Percentiles rank a stretch among this genome's conserved stretches.
Conservation (phyloP, 352 stramenopile genomes). For the Globisporangium recalcitrans region DNA sequence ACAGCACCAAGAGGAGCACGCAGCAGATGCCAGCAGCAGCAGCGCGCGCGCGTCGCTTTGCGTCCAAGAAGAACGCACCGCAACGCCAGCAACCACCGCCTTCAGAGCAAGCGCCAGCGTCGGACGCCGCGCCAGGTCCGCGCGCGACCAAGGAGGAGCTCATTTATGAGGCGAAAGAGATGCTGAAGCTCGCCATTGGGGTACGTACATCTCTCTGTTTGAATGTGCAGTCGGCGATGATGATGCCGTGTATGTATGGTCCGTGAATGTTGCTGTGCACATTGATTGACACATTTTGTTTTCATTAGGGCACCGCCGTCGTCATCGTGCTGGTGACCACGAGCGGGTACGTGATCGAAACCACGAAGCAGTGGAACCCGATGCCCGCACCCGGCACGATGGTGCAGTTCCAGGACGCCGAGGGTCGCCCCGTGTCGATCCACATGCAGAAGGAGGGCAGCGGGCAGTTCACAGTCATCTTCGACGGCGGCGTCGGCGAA, state of each 20-base stretch:
- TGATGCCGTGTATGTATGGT: not conserved
- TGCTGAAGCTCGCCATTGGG: slow-evolving; percentile 58
- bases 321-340: slow-evolving; percentile 40
- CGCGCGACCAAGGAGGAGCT: slow-evolving; percentile 41
- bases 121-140: not conserved
- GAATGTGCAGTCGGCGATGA: not conserved
- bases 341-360: slow-evolving; percentile 67
- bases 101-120: not conserved
- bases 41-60: slow-evolving; percentile 3
- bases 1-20: not conserved
- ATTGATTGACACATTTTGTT: not conserved
- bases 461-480: slow-evolving; percentile 54
- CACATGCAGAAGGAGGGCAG: slow-evolving; percentile 46
- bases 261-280: not conserved
- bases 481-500: slow-evolving; percentile 77
- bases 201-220: slow-evolving; percentile 16
- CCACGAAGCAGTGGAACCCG: slow-evolving; percentile 53
- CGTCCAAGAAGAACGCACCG: slow-evolving; percentile 13
- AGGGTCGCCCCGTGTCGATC: slow-evolving; percentile 36
- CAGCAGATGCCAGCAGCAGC: not conserved
- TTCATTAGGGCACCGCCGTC: slow-evolving; percentile 32
- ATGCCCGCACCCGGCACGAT: slow-evolving; percentile 41
- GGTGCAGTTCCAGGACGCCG: slow-evolving; percentile 33
- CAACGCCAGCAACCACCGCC: slow-evolving; percentile 1
- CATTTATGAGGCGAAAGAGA: slow-evolving; percentile 46